Conservation (phyloP, 2,329 filamentous ascomycete species). For the Fusarium abutilonis region DNA sequence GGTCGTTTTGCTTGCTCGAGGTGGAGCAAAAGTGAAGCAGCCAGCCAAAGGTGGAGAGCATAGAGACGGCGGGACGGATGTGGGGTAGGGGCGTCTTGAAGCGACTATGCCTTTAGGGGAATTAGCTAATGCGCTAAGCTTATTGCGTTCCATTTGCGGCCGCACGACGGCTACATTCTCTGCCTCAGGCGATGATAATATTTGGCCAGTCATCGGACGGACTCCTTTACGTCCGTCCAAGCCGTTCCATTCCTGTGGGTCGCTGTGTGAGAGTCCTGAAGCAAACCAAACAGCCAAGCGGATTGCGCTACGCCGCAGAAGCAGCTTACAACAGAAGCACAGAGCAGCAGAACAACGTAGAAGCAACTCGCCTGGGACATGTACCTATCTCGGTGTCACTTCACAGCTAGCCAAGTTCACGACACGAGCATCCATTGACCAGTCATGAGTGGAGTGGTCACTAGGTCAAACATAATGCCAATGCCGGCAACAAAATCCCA, state of each 20-base stretch:
- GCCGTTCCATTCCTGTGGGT: slow-evolving; percentile 33
- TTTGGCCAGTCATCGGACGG: slow-evolving; percentile 11
- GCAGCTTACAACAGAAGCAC: slow-evolving; percentile 17
- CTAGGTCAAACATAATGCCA: slow-evolving; percentile 32
- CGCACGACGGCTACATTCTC: slow-evolving; percentile 17
- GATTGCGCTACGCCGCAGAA: slow-evolving; percentile 24
- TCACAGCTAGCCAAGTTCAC: background rate
- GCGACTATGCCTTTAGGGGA: slow-evolving; percentile 8
- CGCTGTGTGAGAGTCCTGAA: slow-evolving; percentile 7
- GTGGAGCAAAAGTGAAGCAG: slow-evolving; percentile 36
- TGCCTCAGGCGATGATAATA: slow-evolving; percentile 28
- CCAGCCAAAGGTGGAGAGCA: slow-evolving; percentile 16
- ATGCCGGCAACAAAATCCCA: slow-evolving; percentile 34
- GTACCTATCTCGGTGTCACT: background rate
- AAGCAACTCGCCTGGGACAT: slow-evolving; percentile 14
- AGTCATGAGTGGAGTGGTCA: slow-evolving; percentile 35
- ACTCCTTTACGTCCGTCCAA: slow-evolving; percentile 1
- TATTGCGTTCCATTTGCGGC: slow-evolving; percentile 27
- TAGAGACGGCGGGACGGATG: slow-evolving; percentile 28
- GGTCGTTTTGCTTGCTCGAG: slow-evolving; percentile 29
- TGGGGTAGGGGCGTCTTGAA: slow-evolving; percentile 3
- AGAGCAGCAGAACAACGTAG: slow-evolving; percentile 15
- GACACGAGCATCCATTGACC: slow-evolving; percentile 25
- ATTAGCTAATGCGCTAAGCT: slow-evolving; percentile 17
- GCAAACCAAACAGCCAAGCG: slow-evolving; percentile 15